Base-by-base conservation (phyloP, 2,329 filamentous ascomycete species). In the Penicillium sp. region DNA sequence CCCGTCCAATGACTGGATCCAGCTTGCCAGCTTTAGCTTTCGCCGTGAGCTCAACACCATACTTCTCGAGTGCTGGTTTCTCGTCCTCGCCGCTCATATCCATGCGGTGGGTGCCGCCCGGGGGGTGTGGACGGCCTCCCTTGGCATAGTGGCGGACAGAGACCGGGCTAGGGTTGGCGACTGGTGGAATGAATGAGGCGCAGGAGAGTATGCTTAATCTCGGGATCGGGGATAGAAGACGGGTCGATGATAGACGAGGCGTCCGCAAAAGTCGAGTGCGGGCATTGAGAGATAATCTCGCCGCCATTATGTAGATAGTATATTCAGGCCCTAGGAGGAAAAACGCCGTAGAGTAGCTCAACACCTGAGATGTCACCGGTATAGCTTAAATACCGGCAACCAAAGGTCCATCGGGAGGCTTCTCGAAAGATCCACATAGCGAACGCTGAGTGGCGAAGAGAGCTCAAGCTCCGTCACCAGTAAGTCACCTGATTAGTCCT, bases 41-140 rank as follows among this genome's bases (percentile, higher is more conserved):
- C 13, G 85, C 89, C 2, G 94, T 97, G 51, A 99, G 80, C 71
- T 99, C 93, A 58, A 97, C 81, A 56, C 94, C 94, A 69, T 87
- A 99, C 73, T 96, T 85, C 73, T 97, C 93, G 50, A 97, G 78
- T 0, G 94, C 92, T 2, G 92, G 81, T 75, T 97, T 96, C 74
- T 97, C 83, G 6, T 79, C 78, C 64, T 85, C 89, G 55, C 83
- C 85, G 53, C 90, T 85, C 71, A 97, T 76, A 71, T 97, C 87
- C 92, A 97, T 97, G 62, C 89, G 89, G 76, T 97, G 91, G 1
- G 92, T 97, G 54, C 92, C 92, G 49, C 93, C 93, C 0, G 93
- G 92, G 1, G 92, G 92, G 62, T 94, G 90, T 60, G 92, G 90
- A 57, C 88, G 75, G 10, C 81, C 79, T 62, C 81, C 79, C 61